Conservation (phyloP, 306 rosid species). For the Quillaja saponaria region DNA sequence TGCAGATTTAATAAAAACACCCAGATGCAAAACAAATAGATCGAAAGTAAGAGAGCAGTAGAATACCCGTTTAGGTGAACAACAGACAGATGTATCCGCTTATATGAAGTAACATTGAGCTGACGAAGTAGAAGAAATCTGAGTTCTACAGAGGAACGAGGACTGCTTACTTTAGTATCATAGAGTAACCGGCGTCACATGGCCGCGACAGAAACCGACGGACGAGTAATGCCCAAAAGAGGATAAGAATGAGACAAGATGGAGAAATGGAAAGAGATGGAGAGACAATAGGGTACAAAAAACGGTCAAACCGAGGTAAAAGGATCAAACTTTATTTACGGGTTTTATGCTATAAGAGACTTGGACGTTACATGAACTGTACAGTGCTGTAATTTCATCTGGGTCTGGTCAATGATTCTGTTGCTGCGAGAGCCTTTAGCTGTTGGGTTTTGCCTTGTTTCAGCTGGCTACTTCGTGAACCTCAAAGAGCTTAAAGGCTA, state of each 20-base stretch:
- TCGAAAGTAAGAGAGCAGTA: neutral
- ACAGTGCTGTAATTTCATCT: slow-evolving; percentile 20
- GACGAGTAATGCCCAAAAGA: neutral
- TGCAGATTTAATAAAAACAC: slow-evolving; percentile 8
- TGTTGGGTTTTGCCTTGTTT: no score
- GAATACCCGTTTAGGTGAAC: slow-evolving; percentile 23
- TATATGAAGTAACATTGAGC: slow-evolving; percentile 37
- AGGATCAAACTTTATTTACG: neutral
- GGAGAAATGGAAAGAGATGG: neutral
- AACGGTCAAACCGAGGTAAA: slow-evolving; percentile 45
- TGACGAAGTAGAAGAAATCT: slow-evolving; percentile 20
- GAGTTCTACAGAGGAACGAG: neutral
- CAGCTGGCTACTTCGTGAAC: no score
- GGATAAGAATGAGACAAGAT: slow-evolving; percentile 23
- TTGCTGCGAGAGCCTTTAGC: no score
- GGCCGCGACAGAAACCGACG: slow-evolving; percentile 12
- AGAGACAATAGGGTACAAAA: slow-evolving; percentile 23
- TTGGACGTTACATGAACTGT: slow-evolving; percentile 17
- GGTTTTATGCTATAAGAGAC: slow-evolving; percentile 26
- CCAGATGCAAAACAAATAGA: neutral
- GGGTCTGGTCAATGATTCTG: neutral
- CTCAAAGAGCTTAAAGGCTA: no score
- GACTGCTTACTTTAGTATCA: slow-evolving; percentile 7
- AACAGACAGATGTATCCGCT: neutral
- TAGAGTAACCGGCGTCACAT: slow-evolving; percentile 19